Percentiles rank a stretch among this genome's conserved stretches.
Evolutionary conservation across 371 early-diverging fungal genomes (phyloP).

Genomic region (Catenaria anguillulae): DNA sequence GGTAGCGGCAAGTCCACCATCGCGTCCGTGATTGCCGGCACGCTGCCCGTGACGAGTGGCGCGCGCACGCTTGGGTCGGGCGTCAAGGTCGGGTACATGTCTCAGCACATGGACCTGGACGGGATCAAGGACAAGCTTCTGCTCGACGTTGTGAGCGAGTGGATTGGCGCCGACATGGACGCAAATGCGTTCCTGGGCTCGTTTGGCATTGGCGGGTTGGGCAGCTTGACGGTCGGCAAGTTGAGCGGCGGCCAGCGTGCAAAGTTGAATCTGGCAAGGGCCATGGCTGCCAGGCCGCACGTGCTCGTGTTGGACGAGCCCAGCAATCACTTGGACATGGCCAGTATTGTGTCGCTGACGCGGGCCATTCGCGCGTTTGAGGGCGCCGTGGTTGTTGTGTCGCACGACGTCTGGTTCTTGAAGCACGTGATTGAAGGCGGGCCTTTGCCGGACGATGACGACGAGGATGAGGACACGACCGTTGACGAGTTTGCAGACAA

Average conservation of each 20-base stretch:
- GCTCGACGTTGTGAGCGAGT: slow-evolving; percentile 30
- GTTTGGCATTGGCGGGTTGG: slow-evolving; percentile 45
- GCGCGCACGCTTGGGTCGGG: slow-evolving; percentile 38
- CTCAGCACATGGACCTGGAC: slow-evolving; percentile 59
- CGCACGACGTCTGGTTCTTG: slow-evolving; percentile 38
- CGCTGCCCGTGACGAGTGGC: slow-evolving; percentile 37
- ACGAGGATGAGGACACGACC: neutral
- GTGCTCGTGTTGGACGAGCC: slow-evolving; percentile 71
- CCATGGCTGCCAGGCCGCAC: slow-evolving; percentile 47
- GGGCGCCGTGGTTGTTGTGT: slow-evolving; percentile 35
- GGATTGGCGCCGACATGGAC: slow-evolving; percentile 25
- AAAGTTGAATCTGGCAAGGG: slow-evolving; percentile 52
- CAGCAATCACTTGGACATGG: slow-evolving; percentile 59
- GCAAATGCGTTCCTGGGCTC: slow-evolving; percentile 38
- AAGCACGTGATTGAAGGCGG: slow-evolving; percentile 14
- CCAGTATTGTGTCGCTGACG: slow-evolving; percentile 27
- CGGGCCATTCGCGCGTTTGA: slow-evolving; percentile 24
- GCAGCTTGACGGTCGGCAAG: slow-evolving; percentile 28
- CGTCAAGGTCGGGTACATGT: slow-evolving; percentile 55
- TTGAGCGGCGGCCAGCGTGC: slow-evolving; percentile 64
- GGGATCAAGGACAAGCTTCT: no score
- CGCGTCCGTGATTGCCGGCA: slow-evolving; percentile 49
- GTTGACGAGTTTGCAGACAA: neutral
- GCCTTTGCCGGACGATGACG: slow-evolving; percentile 7
- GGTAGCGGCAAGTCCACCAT: slow-evolving; percentile 75